phyloP scores from a whole-genome alignment of 805 yeast species.

The Trichomonascus vanleenenianus region DNA sequence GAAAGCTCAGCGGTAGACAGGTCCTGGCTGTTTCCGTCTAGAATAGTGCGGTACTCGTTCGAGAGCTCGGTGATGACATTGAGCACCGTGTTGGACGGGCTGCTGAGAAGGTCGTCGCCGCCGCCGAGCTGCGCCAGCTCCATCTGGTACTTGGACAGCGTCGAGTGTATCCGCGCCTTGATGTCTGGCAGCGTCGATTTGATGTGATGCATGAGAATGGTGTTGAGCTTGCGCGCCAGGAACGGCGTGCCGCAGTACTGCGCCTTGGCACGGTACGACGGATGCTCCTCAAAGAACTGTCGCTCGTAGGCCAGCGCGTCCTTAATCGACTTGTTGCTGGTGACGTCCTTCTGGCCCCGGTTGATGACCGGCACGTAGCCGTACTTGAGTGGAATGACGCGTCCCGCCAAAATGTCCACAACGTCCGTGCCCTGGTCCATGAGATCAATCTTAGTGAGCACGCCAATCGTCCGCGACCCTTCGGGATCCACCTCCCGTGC shows the following conservation, averaged over 20 bases:
- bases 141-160: slow-evolving; percentile 72
- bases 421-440: slow-evolving; percentile 99
- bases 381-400: slow-evolving; percentile 86
- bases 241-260: slow-evolving; percentile 98
- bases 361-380: slow-evolving; percentile 97
- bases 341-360: slow-evolving; percentile 96
- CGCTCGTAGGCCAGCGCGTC: slow-evolving; percentile 79
- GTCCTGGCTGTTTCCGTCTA: slow-evolving; percentile 90
- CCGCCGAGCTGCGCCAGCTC: slow-evolving; percentile 82
- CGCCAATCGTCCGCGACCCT: slow-evolving; percentile 94
- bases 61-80: slow-evolving; percentile 88
- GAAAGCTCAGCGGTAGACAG: slow-evolving; percentile 82
- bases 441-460: slow-evolving; percentile 87
- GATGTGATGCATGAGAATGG: slow-evolving; percentile 83
- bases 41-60: slow-evolving; percentile 81
- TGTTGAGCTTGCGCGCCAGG: slow-evolving; percentile 84
- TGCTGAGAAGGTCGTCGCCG: slow-evolving; percentile 66
- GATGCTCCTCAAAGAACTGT: slow-evolving; percentile 76
- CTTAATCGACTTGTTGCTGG: slow-evolving; percentile 75
- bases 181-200: slow-evolving; percentile 86
- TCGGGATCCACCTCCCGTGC: slow-evolving; percentile 98
- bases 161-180: slow-evolving; percentile 78
- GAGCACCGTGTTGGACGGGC: slow-evolving; percentile 83
- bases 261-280: slow-evolving; percentile 86
- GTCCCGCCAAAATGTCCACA: slow-evolving; percentile 87